These are phyloP conservation scores for Cicer chorassanicum DNA, from an alignment of 306 rosid genomes.

Conservation along the genomic window DNA sequence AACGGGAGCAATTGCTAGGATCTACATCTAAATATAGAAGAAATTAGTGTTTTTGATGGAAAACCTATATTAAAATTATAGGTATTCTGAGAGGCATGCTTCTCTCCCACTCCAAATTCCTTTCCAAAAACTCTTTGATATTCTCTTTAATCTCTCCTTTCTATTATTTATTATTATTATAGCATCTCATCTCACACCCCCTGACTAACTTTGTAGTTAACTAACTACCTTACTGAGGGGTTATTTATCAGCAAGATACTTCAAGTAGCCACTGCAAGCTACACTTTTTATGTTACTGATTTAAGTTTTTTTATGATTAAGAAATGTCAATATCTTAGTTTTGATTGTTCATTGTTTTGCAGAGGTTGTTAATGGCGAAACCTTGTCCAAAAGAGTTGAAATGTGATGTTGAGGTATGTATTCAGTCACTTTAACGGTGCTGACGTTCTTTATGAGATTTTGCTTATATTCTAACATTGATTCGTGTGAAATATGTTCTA, in stretches of 20 bases:
- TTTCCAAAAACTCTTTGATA: background rate
- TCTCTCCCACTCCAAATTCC: background rate
- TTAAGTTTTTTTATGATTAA: conserved; percentile 18
- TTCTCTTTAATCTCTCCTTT: background rate
- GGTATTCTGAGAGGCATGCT: background rate
- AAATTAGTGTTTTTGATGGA: background rate
- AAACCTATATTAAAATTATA: background rate
- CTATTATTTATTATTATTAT: background rate
- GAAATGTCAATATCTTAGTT: background rate
- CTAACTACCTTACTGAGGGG: background rate
- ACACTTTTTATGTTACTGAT: background rate
- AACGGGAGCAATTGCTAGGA: background rate
- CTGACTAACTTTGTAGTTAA: background rate
- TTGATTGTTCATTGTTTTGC: conserved; percentile 46
- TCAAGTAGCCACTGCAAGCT: conserved; percentile 12
- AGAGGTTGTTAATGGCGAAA: conserved; percentile 92
- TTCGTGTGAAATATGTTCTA: background rate
- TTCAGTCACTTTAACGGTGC: conserved; percentile 25
- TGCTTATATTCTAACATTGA: conserved; percentile 3
- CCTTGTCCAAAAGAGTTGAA: conserved; percentile 96
- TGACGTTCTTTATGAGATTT: background rate
- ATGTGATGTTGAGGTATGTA: conserved; percentile 92
- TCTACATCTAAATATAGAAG: background rate
- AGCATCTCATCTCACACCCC: background rate
- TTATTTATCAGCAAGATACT: background rate